Conservation (phyloP, 148 eudicot genomes). For the Euryodendron excelsum region DNA sequence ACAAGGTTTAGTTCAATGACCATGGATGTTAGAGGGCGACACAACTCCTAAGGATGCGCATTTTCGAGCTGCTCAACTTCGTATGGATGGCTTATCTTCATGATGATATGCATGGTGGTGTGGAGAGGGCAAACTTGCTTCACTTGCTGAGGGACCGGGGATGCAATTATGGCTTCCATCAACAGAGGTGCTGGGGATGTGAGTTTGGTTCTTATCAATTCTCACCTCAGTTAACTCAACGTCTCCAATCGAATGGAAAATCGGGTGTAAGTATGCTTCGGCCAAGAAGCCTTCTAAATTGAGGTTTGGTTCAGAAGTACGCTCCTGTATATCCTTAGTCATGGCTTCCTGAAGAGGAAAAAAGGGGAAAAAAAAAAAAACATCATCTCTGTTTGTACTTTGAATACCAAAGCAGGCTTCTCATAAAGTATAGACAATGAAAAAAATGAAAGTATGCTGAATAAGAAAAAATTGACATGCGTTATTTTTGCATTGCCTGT, state of each 20-base stretch:
- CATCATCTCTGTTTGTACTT: no score
- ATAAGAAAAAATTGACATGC: not conserved
- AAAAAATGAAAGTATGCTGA: not conserved
- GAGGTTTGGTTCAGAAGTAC: constrained; percentile 41
- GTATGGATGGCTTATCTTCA: no score
- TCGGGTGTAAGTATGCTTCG: constrained; percentile 91
- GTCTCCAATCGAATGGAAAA: constrained; percentile 74
- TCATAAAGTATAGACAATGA: no score
- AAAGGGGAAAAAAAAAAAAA: no score
- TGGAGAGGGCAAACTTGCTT: constrained; percentile 33
- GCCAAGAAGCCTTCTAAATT: constrained; percentile 57
- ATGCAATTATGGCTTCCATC: constrained; percentile 14
- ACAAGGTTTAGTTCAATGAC: constrained; percentile 18
- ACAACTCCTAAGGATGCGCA: constrained; percentile 31
- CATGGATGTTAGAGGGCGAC: constrained; percentile 25
- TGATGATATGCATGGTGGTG: constrained; percentile 25
- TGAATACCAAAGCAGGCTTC: not conserved
- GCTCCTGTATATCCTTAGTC: constrained; percentile 71
- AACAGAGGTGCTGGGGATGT: constrained; percentile 24
- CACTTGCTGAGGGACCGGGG: constrained; percentile 30
- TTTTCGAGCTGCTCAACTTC: constrained; percentile 34
- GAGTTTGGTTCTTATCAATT: constrained; percentile 46
- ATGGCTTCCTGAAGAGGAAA: constrained; percentile 72
- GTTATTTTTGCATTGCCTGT: no score
- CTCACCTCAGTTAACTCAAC: constrained; percentile 63